Conservation (phyloP, 495 filamentous ascomycete species). For the Umbilicaria muhlenbergii region DNA sequence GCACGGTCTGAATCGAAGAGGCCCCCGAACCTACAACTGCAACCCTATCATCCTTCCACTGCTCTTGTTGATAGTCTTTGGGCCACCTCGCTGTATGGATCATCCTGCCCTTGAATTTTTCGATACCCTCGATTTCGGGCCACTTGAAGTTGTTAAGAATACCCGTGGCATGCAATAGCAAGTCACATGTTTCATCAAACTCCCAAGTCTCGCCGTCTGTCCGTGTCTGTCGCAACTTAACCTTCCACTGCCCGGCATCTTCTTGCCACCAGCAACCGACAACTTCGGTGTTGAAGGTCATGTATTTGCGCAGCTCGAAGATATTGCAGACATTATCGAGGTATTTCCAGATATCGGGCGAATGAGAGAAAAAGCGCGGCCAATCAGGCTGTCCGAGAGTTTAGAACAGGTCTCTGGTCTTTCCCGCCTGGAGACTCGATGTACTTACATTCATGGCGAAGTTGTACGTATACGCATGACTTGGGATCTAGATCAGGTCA, state of each 20-base stretch:
- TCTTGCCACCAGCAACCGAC: conserved; percentile 25
- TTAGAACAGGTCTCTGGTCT: too few relatives aligned
- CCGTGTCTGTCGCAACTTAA: conserved; percentile 21
- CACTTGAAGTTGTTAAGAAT: conserved; percentile 40
- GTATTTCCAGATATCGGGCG: conserved; percentile 43
- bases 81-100: conserved; percentile 39
- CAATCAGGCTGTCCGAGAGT: conserved; percentile 25
- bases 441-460: conserved; percentile 18
- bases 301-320: conserved; percentile 25
- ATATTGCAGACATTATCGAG: conserved; percentile 30
- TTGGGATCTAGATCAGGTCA: conserved; percentile 13
- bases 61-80: conserved; percentile 14
- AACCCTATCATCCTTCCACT: conserved; percentile 23
- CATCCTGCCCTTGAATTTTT: conserved; percentile 37
- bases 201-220: conserved; percentile 22
- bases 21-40: conserved; percentile 1
- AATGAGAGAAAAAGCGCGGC: conserved; percentile 39
- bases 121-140: conserved; percentile 37
- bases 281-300: conserved; percentile 27
- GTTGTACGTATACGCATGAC: conserved; percentile 33
- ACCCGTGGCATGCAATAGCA: conserved; percentile 41
- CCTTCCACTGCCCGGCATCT: conserved; percentile 26
- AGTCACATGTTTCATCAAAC: conserved; percentile 31
- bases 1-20: conserved; percentile 42
- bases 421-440: too few relatives aligned